Base-by-base conservation (phyloP, 1,139 yeast genomes). In the Geotrichum histeridarum region DNA sequence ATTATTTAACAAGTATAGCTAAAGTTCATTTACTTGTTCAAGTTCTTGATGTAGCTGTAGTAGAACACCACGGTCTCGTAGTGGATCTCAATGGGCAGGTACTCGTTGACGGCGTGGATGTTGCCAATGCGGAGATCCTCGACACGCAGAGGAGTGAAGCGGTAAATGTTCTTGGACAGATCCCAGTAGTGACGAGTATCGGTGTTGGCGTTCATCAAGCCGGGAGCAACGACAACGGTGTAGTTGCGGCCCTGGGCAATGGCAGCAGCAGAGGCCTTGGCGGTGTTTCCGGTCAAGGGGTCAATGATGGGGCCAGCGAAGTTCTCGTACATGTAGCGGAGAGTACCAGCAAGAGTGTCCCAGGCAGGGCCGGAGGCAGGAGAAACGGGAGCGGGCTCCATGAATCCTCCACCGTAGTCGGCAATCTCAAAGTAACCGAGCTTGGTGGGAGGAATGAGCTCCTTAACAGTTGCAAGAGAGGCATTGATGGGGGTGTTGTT, bases 161-260 rank as follows among this genome's bases (percentile, higher is more conserved):
- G 78, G 74, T 77, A 87, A 57, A 90, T 86, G 66, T 86, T 80
- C 54, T 75, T 74, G n/a, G 90, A 79, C 65, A 89, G 74, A 51
- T 75, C 70, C 91, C 94, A 86, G 71, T 86, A 88, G 66, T 81
- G 79, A 65, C 80, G 79, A 8, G 96, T 88, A 67, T 89, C 96
- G 1, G 96, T 89, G 69, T 88, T 89, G 35, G 87, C 96, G 5
- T 87, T 77, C 81, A 86, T 79, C 51, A 86, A 66, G 17, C 80
- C 73, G 9, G 95, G 94, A 1, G 90, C 73, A 51, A 85, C 73
- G 35, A 83, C 70, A 30, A 80, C 56, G 27, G 56, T 48, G 27
- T 49, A 44, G 27, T 42, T 35, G 27, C 12, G 37, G 14, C n/a
- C 42, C 8, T 27, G 12, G 14, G 46, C 33, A 53, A 50, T 14